Evolutionary conservation across 768 basidiomycete genomes (phyloP), one percentile per base, ranked within the genome.

Genomic region (Boletus sp.): DNA sequence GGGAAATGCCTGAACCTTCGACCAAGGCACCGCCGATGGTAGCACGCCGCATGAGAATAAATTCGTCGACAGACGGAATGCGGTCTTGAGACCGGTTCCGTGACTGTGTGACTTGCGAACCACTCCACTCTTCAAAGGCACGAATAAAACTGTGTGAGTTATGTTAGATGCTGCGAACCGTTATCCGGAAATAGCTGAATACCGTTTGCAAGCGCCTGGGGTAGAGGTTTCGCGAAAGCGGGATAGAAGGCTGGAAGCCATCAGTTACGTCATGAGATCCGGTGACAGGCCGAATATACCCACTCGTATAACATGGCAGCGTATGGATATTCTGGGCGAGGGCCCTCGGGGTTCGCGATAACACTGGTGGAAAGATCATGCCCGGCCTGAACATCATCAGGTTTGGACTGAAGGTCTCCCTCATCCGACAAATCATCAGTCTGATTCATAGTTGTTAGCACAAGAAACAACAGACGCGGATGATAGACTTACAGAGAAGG

Each of bases 221-320:
- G 73, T 72, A 39, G 74, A 71, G n/a, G 75, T 75, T 53, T 67
- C 64, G 39, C 75, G 68, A 58, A 76, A 70, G 30, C 69, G 72
- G 14, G 66, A 45, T 35, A 76, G 65, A 33, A 75, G 64, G 41
- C 75, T 75, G 33, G 3, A 40, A 7, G 17, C 11, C 17, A 33
- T 28, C 46, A 58, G 57, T 57, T 59, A 61, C 54, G 54, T 62
- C 53, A 67, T 47, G 42, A 24, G 51, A 41, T 51, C 37, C 18
- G 53, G 29, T 7, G 5, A 18, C 20, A 17, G 28, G 15, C 14
- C 14, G 35, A 47, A 49, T 46, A 58, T 28, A 68, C 74, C 10
- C 55, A 75, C 74, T 75, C 73, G 55, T 76, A 67, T 17, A 75
- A 50, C 74, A 75, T 75, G 30, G 75, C 74, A 28, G 74, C 74